These are phyloP conservation scores for Gamarada debralockiae DNA, from an alignment of 495 filamentous ascomycete species.

Conservation along the genomic window DNA sequence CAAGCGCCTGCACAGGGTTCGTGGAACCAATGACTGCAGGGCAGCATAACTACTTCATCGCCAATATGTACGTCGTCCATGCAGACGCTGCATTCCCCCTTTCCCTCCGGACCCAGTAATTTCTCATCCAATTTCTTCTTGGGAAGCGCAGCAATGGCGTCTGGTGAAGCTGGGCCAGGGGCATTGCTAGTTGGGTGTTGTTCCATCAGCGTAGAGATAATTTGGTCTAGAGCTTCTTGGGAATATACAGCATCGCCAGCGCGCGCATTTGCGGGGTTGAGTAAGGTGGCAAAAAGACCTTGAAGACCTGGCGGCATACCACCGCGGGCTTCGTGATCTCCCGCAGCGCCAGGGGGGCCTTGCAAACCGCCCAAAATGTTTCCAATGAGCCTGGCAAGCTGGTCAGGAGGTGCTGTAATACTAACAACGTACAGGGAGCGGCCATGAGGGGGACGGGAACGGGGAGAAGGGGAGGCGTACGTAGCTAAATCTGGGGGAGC, in stretches of 20 bases:
- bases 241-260: conserved; percentile 87
- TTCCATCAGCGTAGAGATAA: conserved; percentile 86
- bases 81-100: conserved; percentile 45
- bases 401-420: conserved; percentile 24
- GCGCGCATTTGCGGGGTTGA: conserved; percentile 52
- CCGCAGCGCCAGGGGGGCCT: conserved; percentile 1
- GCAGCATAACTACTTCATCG: conserved; percentile 72
- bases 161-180: conserved; percentile 73
- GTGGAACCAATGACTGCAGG: conserved; percentile 93
- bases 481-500: conserved; percentile 21
- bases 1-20: conserved; percentile 71
- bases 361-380: conserved; percentile 17
- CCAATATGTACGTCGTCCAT: conserved; percentile 79
- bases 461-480: conserved; percentile 18
- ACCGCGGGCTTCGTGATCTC: neutral
- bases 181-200: conserved; percentile 69
- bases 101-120: conserved; percentile 57
- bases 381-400: conserved; percentile 22
- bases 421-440: conserved; percentile 15
- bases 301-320: conserved; percentile 23
- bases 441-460: conserved; percentile 7
- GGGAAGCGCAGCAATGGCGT: conserved; percentile 69
- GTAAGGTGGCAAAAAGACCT: conserved; percentile 43
- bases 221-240: conserved; percentile 85
- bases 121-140: conserved; percentile 61